A percentile compares a stretch with the other conserved stretches of the same genome.
Evolutionary conservation across 306 rosid genomes (phyloP).

Genomic region (Neltuma alba): DNA sequence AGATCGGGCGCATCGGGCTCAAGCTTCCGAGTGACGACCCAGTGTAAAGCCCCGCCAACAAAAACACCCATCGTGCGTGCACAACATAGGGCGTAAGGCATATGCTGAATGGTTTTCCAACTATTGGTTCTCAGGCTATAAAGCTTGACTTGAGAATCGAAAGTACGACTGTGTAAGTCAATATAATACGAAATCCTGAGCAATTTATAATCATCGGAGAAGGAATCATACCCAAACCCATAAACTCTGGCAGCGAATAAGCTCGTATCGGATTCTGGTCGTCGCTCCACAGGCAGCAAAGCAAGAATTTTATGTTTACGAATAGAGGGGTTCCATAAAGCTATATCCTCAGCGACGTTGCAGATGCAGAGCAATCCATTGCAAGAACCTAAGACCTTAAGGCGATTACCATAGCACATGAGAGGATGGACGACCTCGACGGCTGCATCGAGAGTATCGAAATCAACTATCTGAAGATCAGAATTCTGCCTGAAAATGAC

Average conservation of each 20-base stretch:
- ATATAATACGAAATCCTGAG: conserved; percentile 62
- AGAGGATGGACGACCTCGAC: conserved; percentile 66
- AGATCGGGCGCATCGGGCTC: conserved; percentile 42
- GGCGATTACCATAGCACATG: conserved; percentile 81
- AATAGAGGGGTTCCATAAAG: conserved; percentile 73
- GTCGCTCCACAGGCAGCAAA: conserved; percentile 38
- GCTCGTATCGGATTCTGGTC: conserved; percentile 24
- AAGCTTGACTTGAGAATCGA: conserved; percentile 52
- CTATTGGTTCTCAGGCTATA: conserved; percentile 49
- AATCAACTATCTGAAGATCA: conserved; percentile 45
- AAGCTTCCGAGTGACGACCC: conserved; percentile 60
- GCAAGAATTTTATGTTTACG: conserved; percentile 54
- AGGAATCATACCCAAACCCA: conserved; percentile 66
- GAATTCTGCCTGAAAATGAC: conserved; percentile 49
- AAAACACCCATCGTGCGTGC: conserved; percentile 60
- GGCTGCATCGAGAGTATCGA: conserved; percentile 32
- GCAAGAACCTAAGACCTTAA: conserved; percentile 60
- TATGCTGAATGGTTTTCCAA: conserved; percentile 54
- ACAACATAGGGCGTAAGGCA: conserved; percentile 60
- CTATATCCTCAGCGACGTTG: conserved; percentile 81
- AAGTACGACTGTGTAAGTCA: conserved; percentile 38
- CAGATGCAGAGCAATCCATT: conserved; percentile 72
- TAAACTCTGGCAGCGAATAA: conserved; percentile 50
- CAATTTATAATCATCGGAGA: conserved; percentile 51
- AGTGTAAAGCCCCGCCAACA: conserved; percentile 51